Percentiles rank a stretch among this genome's conserved stretches.
phyloP scores from a whole-genome alignment of 768 basidiomycete genomes.

The Xanthoconium stramineum region DNA sequence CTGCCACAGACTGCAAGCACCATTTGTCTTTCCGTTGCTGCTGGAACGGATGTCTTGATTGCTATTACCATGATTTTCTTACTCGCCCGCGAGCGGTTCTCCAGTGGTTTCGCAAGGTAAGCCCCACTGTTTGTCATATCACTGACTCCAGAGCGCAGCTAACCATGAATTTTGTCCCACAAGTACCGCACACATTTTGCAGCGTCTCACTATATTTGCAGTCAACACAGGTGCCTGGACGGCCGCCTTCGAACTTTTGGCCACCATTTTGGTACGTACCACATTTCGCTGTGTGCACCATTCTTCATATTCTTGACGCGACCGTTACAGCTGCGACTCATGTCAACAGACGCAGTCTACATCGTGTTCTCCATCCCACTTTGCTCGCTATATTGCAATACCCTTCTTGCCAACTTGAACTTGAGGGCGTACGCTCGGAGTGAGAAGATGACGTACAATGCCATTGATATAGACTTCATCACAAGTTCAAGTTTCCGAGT shows the following conservation, averaged over 20 bases:
- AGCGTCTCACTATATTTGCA: not conserved
- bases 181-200: not conserved
- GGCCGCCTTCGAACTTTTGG: not conserved
- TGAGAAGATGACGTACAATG: no score
- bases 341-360: no score
- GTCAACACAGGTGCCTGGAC: not conserved
- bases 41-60: not conserved
- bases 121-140: not conserved
- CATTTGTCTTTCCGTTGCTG: not conserved
- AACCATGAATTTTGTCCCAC: not conserved
- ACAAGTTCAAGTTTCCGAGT: no score
- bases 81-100: not conserved
- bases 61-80: not conserved
- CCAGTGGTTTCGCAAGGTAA: not conserved
- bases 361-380: no score
- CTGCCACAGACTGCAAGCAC: not conserved
- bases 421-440: no score
- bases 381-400: no score
- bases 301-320: no score
- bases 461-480: no score
- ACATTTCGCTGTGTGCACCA: no score
- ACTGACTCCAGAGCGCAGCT: not conserved
- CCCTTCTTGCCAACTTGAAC: no score
- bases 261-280: not conserved
- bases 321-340: no score